phyloP scores from a whole-genome alignment of 768 basidiomycete genomes.

The Amanita muscaria region DNA sequence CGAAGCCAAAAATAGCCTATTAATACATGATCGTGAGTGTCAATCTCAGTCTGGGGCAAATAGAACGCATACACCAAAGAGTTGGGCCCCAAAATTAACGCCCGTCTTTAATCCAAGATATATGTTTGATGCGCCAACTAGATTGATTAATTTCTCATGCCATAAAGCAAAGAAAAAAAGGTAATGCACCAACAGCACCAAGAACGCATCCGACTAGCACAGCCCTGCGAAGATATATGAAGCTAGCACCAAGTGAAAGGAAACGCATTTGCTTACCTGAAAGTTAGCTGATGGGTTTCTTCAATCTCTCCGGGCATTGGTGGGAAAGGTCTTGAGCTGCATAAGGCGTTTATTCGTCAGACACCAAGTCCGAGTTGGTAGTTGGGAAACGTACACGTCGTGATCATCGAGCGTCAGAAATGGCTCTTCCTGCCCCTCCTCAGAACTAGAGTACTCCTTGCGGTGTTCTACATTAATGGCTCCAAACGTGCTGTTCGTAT shows the following conservation, averaged over 20 bases:
- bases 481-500: too few relatives aligned
- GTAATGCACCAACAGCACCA: conserved; percentile 33
- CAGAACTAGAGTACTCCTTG: not conserved
- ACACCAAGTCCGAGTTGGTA: not conserved
- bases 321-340: conserved; percentile 43
- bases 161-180: not conserved
- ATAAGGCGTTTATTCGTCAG: not conserved
- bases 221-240: conserved; percentile 22
- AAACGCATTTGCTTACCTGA: conserved; percentile 16
- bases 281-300: conserved; percentile 44
- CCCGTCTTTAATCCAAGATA: conserved; percentile 65
- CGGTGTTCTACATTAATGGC: too few relatives aligned
- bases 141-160: too few relatives aligned
- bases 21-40: too few relatives aligned
- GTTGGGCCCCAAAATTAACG: conserved; percentile 54
- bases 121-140: conserved; percentile 56
- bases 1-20: conserved; percentile 48
- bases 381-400: conserved; percentile 3
- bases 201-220: conserved; percentile 42
- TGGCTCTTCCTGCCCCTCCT: not conserved
- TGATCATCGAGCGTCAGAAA: not conserved
- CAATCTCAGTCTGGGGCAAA: too few relatives aligned
- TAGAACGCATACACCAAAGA: conserved; percentile 40
- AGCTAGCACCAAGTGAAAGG: not conserved
- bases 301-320: conserved; percentile 36